Evolutionary conservation across 1,284 basidiomycete species (phyloP), one percentile per base, ranked within the genome.

Genomic region (Apiotrichum gracile): DNA sequence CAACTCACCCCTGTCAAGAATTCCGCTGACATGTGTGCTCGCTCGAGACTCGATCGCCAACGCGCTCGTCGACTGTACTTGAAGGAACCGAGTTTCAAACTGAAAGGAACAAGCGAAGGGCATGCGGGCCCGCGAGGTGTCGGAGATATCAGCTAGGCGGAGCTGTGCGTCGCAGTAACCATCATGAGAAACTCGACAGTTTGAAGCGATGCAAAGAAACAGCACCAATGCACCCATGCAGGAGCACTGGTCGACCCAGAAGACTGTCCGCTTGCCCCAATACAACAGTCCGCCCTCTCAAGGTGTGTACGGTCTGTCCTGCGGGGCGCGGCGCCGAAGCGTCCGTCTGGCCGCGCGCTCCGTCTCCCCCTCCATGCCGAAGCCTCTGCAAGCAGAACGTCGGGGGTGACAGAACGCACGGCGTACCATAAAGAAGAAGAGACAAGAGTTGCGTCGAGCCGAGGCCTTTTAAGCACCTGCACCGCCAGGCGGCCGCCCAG

Each of bases 231-330:
- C 8, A 10, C 21, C 29, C 13, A 46, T n/a, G n/a, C n/a, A n/a
- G n/a, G n/a, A n/a, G n/a, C n/a, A n/a, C n/a, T 10, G 29, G 26
- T 16, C 5, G n/a, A 37, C 9, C 22, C 12, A 2, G 29, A 27
- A 24, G 29, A 24, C 38, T 58, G 49, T 58, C 45, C 48, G 52
- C 52, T 33, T 58, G n/a, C 56, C 57, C 57, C 57, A 54, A 55
- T 55, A 53, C 33, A 52, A 49, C 47, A 49, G 45, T 22, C 49
- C 49, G 52, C 57, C 52, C 43, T 48, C 34, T 43, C 19, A 22
- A 9, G 37, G 49, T 25, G 25, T 13, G 10, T 39, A 26, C 57
- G 50, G 40, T 10, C 47, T 26, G 57, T 58, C 57, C 57, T 58
- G 57, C 57, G 57, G 57, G 57, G 57, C 39, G 53, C 52, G 21